A percentile compares a stretch with the other conserved stretches of the same genome.
phyloP scores from a whole-genome alignment of 192 early-diverging fungal species.

The Coemansia brasiliensis region DNA sequence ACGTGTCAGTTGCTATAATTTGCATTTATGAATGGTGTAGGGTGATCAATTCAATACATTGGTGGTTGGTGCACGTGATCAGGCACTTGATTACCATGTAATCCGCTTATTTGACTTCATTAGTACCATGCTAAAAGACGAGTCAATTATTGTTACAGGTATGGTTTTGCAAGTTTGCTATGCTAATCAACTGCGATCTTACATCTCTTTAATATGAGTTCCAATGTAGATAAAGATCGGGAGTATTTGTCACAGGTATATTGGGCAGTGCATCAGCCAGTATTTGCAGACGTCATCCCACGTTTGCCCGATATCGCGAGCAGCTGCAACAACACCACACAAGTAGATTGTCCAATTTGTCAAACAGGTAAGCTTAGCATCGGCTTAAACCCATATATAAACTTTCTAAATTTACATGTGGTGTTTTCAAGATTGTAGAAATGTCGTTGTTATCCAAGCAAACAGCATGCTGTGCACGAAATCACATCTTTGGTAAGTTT shows the following conservation, averaged over 20 bases:
- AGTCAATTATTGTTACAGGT: background rate
- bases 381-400: too few relatives aligned
- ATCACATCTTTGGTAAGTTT: conserved; percentile 48
- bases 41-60: conserved; percentile 24
- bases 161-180: background rate
- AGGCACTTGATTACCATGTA: conserved; percentile 41
- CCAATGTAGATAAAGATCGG: conserved; percentile 29
- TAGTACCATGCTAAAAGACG: background rate
- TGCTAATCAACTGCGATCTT: background rate
- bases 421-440: conserved; percentile 17
- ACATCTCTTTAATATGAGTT: background rate
- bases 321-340: conserved; percentile 4
- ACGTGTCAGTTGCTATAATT: too few relatives aligned
- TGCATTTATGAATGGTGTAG: conserved; percentile 14
- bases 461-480: conserved; percentile 24
- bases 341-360: conserved; percentile 36
- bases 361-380: conserved; percentile 25
- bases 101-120: conserved; percentile 31
- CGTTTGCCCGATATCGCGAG: conserved; percentile 19
- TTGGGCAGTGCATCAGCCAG: conserved; percentile 39
- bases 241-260: conserved; percentile 37
- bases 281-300: conserved; percentile 26
- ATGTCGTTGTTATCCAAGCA: conserved; percentile 34
- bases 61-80: conserved; percentile 25
- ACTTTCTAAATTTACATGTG: background rate